A percentile compares a stretch with the other conserved stretches of the same genome.
Evolutionary conservation across 75 land plant genomes (phyloP).

Genomic region (Ceratopteris richardii): DNA sequence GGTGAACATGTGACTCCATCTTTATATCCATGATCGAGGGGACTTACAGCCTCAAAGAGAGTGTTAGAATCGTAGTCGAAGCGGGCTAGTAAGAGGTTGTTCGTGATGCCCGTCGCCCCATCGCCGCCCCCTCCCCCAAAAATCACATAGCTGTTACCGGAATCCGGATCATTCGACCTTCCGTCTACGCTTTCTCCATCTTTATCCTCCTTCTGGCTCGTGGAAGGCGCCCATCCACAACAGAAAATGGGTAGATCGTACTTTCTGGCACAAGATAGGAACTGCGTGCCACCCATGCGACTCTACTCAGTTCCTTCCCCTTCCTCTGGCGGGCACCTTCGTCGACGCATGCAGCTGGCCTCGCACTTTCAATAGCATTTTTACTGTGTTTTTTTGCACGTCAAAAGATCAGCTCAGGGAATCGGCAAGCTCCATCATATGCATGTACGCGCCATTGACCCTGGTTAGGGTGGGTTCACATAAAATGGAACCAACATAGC

Average conservation of each 20-base stretch:
- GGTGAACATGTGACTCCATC: too few relatives aligned
- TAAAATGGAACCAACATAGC: too few relatives aligned
- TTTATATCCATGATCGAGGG: not conserved
- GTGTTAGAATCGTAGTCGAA: conserved; percentile 33
- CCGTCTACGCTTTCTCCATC: conserved; percentile 9
- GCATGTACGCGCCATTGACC: too few relatives aligned
- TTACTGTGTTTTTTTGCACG: too few relatives aligned
- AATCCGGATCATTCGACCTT: not conserved
- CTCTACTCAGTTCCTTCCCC: too few relatives aligned
- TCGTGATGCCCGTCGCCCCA: conserved; percentile 54
- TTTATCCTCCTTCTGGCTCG: conserved; percentile 6
- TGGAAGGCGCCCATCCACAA: conserved; percentile 37
- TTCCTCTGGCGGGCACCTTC: too few relatives aligned
- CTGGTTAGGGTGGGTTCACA: too few relatives aligned
- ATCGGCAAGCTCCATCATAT: too few relatives aligned
- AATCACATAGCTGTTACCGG: conserved; percentile 18
- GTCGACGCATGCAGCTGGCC: too few relatives aligned
- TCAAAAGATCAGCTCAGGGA: too few relatives aligned
- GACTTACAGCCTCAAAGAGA: conserved; percentile 61
- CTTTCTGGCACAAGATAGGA: conserved; percentile 24
- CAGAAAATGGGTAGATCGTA: conserved; percentile 56
- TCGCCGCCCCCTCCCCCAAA: conserved; percentile 73
- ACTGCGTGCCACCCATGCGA: too few relatives aligned
- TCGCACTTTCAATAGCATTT: too few relatives aligned
- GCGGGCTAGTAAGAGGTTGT: conserved; percentile 33